A percentile compares a stretch with the other conserved stretches of the same genome.
phyloP scores from a whole-genome alignment of 108 stramenopile genomes.

The Epithemia pelagica region DNA sequence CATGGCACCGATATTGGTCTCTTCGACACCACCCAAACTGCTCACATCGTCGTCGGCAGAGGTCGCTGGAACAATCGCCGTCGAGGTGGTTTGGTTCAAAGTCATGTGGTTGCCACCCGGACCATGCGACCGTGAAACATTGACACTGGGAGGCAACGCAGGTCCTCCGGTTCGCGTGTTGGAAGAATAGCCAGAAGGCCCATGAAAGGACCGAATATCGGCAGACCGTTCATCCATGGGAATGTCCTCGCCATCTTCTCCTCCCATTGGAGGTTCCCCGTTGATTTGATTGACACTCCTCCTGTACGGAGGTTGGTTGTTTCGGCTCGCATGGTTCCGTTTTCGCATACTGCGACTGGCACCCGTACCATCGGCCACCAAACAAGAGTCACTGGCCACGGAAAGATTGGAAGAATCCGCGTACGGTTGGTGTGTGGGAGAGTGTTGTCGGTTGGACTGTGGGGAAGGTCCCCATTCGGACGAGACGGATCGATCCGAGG shows the following conservation, averaged over 20 bases:
- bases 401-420: neutral
- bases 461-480: neutral
- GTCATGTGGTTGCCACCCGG: neutral
- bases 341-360: neutral
- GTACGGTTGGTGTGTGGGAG: neutral
- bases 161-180: neutral
- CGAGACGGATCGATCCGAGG: neutral
- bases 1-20: conserved; percentile 8
- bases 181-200: neutral
- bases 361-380: neutral
- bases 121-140: neutral
- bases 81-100: neutral
- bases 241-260: conserved; percentile 29
- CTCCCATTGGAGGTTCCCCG: neutral
- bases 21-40: conserved; percentile 4
- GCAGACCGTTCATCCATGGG: conserved; percentile 32
- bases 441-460: neutral
- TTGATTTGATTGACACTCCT: neutral
- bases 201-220: neutral
- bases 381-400: neutral
- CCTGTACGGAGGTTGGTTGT: too few species aligned
- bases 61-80: neutral
- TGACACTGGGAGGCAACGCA: neutral
- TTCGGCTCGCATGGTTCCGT: neutral
- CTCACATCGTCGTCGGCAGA: neutral